Base-by-base conservation (phyloP, 768 basidiomycete species). In the Trametes coccinea region DNA sequence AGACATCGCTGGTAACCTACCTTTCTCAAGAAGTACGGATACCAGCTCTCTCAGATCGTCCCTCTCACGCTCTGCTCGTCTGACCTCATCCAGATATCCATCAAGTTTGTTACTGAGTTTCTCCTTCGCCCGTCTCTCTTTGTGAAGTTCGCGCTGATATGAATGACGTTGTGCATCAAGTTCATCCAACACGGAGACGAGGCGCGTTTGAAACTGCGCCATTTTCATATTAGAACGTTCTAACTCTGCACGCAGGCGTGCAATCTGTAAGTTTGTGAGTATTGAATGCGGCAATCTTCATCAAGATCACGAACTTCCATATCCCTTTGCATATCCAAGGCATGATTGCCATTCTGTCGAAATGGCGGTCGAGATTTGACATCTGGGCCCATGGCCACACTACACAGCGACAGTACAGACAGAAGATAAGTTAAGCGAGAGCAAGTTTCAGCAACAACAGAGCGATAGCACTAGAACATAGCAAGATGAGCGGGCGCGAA, bases 41-140 rank as follows among this genome's bases (percentile, higher is more conserved):
- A 88, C 82, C 5, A 79, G 82, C 45, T 84, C 82, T 63, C 80
- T 76, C 67, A 86, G 66, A 56, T 84, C 82, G 67, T 86, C 82
- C 58, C 72, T 74, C 64, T 87, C 84, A 2, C 69, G 66, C 69
- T 86, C 80, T 5, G 75, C 69, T 2, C 62, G 63, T 37, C 69
- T 72, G 3, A 78, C 72, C 5, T 72, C 52, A 3, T 66, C 69
- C 7, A 67, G 66, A 64, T 77, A 77, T 8, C 74, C 66, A 40
- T 75, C 67, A n/a, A 82, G 64, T 45, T 80, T 76, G 6, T 67
- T 69, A n/a, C 72, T 69, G 5, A 84, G 71, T 17, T 59, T 71
- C 37, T 73, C 65, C 53, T 75, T 76, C 16, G 72, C 73, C 16
- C 69, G 68, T 17, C 70, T 67, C 53, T 76, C 72, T 0, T 68